Evolutionary conservation across 2,329 filamentous ascomycete species (phyloP).

Genomic region (Beauveria sp.): DNA sequence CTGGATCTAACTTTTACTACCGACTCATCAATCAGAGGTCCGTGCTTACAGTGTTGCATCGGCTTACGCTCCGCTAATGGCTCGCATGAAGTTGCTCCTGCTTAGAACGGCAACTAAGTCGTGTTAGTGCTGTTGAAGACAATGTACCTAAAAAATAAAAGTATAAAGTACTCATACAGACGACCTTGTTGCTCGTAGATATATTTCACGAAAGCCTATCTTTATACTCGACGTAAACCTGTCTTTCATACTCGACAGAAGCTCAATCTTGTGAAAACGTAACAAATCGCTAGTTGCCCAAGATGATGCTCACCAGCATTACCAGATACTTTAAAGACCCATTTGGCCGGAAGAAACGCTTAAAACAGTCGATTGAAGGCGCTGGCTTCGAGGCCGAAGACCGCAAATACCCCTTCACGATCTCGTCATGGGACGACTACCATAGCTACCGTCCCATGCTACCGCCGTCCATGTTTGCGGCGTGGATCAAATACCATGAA

Average conservation of each 20-base stretch:
- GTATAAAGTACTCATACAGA: neutral
- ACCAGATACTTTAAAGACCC: constrained; percentile 1
- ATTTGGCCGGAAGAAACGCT: neutral
- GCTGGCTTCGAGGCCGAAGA: constrained; percentile 3
- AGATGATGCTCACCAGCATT: neutral
- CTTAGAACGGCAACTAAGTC: neutral
- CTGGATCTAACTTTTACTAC: neutral
- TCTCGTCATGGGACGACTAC: constrained; percentile 10
- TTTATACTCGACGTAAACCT: too few relatives aligned
- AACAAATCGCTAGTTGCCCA: neutral
- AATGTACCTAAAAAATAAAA: too few relatives aligned
- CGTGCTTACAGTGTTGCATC: neutral
- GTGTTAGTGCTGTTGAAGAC: too few relatives aligned
- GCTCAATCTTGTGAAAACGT: too few relatives aligned
- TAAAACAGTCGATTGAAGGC: neutral
- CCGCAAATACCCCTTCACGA: constrained; percentile 8
- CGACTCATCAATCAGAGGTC: neutral
- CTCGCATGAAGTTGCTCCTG: neutral
- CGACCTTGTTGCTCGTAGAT: too few relatives aligned
- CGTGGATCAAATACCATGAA: constrained; percentile 8
- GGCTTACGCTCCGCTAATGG: neutral
- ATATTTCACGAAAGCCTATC: too few relatives aligned
- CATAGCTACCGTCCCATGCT: constrained; percentile 1
- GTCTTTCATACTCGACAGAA: too few relatives aligned
- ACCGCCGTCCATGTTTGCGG: constrained; percentile 9